Percentiles rank a stretch among this genome's conserved stretches.
phyloP scores from a whole-genome alignment of 768 basidiomycete genomes.

The Lenzites betulinus region DNA sequence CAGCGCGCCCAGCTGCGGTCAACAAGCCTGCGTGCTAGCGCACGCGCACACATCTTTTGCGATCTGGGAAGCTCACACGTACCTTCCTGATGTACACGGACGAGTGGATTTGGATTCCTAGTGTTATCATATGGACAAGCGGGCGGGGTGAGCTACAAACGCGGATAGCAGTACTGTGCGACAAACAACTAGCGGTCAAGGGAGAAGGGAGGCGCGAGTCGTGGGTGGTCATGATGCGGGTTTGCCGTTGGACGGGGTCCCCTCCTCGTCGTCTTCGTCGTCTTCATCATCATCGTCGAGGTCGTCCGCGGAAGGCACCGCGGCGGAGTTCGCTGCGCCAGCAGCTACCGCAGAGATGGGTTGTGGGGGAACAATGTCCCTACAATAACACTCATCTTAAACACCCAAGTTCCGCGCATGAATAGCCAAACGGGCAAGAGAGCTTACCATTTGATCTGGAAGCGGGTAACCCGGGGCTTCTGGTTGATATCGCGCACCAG shows the following conservation, averaged over 20 bases:
- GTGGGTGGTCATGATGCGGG: slow-evolving; percentile 17
- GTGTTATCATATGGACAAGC: slow-evolving; percentile 3
- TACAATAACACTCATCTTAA: slow-evolving; percentile 26
- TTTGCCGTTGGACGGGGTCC: slow-evolving; percentile 24
- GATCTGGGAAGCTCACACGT: too few relatives aligned
- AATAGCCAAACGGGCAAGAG: background rate
- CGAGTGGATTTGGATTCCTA: background rate
- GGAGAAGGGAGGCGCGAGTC: background rate
- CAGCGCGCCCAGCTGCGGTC: too few relatives aligned
- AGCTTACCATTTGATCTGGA: slow-evolving; percentile 83
- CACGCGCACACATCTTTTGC: too few relatives aligned
- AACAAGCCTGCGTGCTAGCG: too few relatives aligned
- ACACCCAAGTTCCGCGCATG: background rate
- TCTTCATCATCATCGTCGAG: slow-evolving; percentile 50
- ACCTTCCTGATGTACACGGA: too few relatives aligned
- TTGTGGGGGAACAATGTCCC: slow-evolving; percentile 65
- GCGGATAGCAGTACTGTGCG: slow-evolving; percentile 13
- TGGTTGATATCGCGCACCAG: slow-evolving; percentile 86
- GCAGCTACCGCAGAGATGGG: slow-evolving; percentile 41
- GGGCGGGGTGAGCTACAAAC: slow-evolving; percentile 18
- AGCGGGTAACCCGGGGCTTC: slow-evolving; percentile 92
- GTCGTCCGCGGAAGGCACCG: slow-evolving; percentile 74
- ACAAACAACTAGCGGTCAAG: slow-evolving; percentile 5
- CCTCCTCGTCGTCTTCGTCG: slow-evolving; percentile 37
- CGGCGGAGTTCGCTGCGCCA: slow-evolving; percentile 70